These are phyloP conservation scores for Fusarium duplospermum DNA, from an alignment of 2,329 filamentous ascomycete genomes.

Conservation along the genomic window DNA sequence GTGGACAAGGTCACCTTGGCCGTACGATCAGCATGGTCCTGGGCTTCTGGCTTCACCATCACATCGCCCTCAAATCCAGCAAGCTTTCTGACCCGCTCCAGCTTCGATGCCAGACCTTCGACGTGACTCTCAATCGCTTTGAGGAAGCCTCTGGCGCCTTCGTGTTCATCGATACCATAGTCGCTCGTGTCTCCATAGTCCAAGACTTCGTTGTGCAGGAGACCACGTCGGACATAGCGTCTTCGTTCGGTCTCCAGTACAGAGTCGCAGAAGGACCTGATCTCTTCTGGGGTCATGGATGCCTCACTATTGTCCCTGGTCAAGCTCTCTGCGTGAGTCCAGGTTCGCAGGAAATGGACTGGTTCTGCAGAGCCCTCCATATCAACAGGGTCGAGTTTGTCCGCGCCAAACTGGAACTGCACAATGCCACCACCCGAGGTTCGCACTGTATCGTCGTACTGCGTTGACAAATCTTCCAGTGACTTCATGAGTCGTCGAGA, in stretches of 20 bases:
- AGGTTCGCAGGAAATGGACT: constrained; percentile 92
- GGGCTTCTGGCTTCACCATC: constrained; percentile 38
- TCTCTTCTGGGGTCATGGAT: constrained; percentile 79
- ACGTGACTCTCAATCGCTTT: constrained; percentile 82
- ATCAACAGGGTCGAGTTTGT: constrained; percentile 94
- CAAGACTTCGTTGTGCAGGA: constrained; percentile 72
- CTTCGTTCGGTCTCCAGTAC: constrained; percentile 76
- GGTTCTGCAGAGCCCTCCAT: constrained; percentile 97
- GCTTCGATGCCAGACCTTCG: constrained; percentile 67
- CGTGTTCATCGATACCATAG: constrained; percentile 79
- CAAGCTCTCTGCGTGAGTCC: constrained; percentile 79
- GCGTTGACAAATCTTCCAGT: constrained; percentile 90
- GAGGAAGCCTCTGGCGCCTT: constrained; percentile 86
- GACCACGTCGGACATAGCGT: constrained; percentile 70
- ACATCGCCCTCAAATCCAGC: constrained; percentile 60
- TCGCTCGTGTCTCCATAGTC: constrained; percentile 77
- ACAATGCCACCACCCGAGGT: constrained; percentile 91
- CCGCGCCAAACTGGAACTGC: constrained; percentile 97
- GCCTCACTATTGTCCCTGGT: constrained; percentile 84
- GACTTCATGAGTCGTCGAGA: constrained; percentile 98
- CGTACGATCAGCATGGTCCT: constrained; percentile 73
- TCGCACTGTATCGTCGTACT: constrained; percentile 94
- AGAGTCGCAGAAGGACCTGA: constrained; percentile 74
- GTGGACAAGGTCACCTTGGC: constrained; percentile 85
- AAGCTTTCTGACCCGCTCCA: constrained; percentile 64